Evolutionary conservation across 805 yeast genomes (phyloP).

Genomic region (Kodamaea kaohsiungensis): DNA sequence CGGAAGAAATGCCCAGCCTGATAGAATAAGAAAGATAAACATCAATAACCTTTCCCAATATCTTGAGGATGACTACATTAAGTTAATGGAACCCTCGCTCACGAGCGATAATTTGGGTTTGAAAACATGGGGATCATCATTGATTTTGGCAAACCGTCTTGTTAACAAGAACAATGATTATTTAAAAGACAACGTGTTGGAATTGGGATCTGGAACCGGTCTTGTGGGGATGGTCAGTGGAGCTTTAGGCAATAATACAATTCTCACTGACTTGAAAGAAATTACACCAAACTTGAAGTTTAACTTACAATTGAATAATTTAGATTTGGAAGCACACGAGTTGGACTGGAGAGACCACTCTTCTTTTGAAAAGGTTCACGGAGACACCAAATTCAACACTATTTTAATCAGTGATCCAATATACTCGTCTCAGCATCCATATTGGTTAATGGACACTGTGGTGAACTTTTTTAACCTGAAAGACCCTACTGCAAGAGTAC

Average conservation of each 20-base stretch:
- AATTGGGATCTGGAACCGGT: conserved; percentile 97
- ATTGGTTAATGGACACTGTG: conserved; percentile 65
- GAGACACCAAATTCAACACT: conserved; percentile 47
- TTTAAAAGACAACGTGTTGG: conserved; percentile 46
- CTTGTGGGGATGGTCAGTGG: conserved; percentile 75
- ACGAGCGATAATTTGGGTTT: conserved; percentile 86
- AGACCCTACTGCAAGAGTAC: conserved; percentile 42
- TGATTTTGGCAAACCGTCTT: conserved; percentile 62
- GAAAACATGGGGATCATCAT: conserved; percentile 95
- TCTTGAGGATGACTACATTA: conserved; percentile 21
- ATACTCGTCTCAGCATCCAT: conserved; percentile 81
- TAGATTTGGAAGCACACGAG: conserved; percentile 42
- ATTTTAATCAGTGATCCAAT: conserved; percentile 85
- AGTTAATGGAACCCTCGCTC: conserved; percentile 76
- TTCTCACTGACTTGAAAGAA: conserved; percentile 76
- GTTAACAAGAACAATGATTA: conserved; percentile 23
- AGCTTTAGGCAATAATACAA: conserved; percentile 48
- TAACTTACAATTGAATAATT: conserved; percentile 58
- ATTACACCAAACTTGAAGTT: conserved; percentile 66
- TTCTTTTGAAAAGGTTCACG: conserved; percentile 29
- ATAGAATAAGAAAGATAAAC: conserved; percentile 58
- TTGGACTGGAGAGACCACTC: conserved; percentile 79
- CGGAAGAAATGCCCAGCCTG: conserved; percentile 83
- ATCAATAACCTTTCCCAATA: conserved; percentile 35
- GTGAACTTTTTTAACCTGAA: conserved; percentile 39